Conservation (phyloP, 768 basidiomycete species). For the Kwoniella sp. region DNA sequence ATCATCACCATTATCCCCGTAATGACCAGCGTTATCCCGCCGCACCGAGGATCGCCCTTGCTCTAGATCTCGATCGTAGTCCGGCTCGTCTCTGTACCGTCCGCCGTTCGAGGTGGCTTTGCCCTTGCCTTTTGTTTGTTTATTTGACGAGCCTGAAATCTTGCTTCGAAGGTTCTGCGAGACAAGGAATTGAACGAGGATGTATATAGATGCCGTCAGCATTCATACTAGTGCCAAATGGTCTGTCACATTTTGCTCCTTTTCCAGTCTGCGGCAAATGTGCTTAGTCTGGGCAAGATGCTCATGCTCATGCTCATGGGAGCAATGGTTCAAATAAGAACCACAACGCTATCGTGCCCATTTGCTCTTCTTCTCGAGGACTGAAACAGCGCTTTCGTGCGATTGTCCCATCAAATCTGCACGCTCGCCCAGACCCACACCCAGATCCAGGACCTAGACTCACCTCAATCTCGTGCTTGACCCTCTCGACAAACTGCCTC, state of each 20-base stretch:
- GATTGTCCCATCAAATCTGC: neutral
- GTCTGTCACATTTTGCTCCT: too few species aligned
- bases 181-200: neutral
- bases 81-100: constrained; percentile 39
- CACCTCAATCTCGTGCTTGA: constrained; percentile 79
- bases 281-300: too few species aligned
- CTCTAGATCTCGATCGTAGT: constrained; percentile 28
- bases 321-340: too few species aligned
- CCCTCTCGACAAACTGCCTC: constrained; percentile 73
- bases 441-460: constrained; percentile 54
- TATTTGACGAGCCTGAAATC: neutral
- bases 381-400: too few species aligned
- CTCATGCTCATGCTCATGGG: too few species aligned
- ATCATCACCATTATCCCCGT: neutral
- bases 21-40: too few species aligned
- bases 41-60: too few species aligned
- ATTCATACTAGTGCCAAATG: too few species aligned
- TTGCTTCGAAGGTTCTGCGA: neutral
- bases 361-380: too few species aligned
- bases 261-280: too few species aligned
- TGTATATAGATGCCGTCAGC: neutral
- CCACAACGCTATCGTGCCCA: too few species aligned
- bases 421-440: neutral
- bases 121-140: constrained; percentile 21
- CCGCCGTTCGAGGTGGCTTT: constrained; percentile 11